Conservation (phyloP, 257 asterid genomes). For the Lycium ferocissimum region DNA sequence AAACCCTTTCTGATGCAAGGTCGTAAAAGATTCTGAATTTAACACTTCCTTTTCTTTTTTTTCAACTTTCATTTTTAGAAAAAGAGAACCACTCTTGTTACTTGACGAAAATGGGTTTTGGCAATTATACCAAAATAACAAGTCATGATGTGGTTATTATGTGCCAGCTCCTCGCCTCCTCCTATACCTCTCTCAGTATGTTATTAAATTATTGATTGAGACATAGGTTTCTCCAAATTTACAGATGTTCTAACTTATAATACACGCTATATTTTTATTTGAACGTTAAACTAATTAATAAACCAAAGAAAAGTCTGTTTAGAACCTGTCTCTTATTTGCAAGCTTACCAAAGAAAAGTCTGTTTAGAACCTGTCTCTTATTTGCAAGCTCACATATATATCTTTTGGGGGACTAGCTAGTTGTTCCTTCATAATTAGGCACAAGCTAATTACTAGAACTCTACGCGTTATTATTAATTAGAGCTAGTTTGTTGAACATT, state of each 20-base stretch:
- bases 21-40: neutral
- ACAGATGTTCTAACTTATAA: neutral
- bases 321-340: neutral
- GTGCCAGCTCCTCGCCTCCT: too few species aligned
- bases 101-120: neutral
- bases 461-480: neutral
- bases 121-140: neutral
- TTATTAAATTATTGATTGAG: neutral
- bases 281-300: too few species aligned
- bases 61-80: neutral
- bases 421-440: neutral
- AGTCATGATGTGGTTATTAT: neutral
- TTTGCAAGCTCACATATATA: neutral
- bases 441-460: neutral
- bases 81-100: neutral
- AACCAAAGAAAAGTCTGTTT: too few species aligned
- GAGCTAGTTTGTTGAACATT: too few species aligned
- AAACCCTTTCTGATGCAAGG: neutral
- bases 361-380: too few species aligned
- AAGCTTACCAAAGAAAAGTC: too few species aligned
- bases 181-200: too few species aligned
- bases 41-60: neutral
- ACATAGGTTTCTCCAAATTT: neutral
- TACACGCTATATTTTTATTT: neutral
- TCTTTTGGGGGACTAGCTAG: too few species aligned